Evolutionary conservation across 805 yeast genomes (phyloP), one percentile per base, ranked within the genome.

Genomic region (Myxozyma neotropica): DNA sequence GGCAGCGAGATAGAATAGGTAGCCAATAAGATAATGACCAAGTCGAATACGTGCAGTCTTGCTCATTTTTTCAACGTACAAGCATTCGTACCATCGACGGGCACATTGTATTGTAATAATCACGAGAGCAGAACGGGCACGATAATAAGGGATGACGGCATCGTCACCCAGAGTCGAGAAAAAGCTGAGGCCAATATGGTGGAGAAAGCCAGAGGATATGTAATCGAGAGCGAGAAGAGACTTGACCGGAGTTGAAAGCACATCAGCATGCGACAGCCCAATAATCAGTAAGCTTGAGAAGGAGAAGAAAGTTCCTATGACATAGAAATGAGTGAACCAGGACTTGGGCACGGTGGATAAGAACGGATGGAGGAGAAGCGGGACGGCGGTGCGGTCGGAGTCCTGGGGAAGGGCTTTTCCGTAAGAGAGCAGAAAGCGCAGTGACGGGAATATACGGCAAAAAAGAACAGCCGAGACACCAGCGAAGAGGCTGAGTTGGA

Each of bases 1-100:
- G 13, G 36, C 59, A 7, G 51, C 58, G 21, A 58, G 8, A 51
- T 86, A 86, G 69, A 81, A 85, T 10, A 70, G 66, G 2, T 82
- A 29, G 0, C 92, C 92, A 2, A 80, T 83, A 0, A 82, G 13
- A 66, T 85, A 86, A 67, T 86, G 90, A 13, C 79, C 71, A 12
- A 83, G 38, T 64, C 85, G 85, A 69, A 86, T 85, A 19, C 74
- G 73, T 0, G 87, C 74, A 0, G 61, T 66, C 15, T 23, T 17
- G 4, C 72, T 47, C 29, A 79, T 73, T 61, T 76, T 77, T 43
- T 77, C 75, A 17, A 85, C 73, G 52, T 55, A 71, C 1, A 71
- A 48, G 64, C 84, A 79, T 67, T 86, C 92, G 45, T 68, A 70
- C 1, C 75, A 57, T 44, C 92, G 71, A 55, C 89, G 71, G 1